Evolutionary conservation across 2,329 filamentous ascomycete species (phyloP).

Genomic region (Aureobasidium sp.): DNA sequence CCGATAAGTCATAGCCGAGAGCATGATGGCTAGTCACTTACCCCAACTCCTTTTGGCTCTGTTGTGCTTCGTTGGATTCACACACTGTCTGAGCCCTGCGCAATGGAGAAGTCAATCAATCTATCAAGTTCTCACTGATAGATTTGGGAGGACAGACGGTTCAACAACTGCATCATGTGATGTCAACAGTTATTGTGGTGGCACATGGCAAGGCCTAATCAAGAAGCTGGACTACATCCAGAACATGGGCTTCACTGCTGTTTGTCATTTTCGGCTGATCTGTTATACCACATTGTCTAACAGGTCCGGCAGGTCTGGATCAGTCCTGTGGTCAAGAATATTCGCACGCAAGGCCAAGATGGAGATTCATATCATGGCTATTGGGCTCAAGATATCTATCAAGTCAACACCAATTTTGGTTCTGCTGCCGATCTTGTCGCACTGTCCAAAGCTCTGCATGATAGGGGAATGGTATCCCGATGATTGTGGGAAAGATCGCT

Average conservation of each 20-base stretch:
- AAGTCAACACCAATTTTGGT: conserved; percentile 33
- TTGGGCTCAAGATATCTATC: conserved; percentile 46
- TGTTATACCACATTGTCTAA: not conserved
- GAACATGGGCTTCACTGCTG: conserved; percentile 53
- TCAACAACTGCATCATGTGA: conserved; percentile 33
- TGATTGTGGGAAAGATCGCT: conserved; percentile 10
- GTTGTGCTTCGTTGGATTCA: conserved; percentile 1
- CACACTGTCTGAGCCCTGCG: conserved; percentile 19
- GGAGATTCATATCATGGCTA: conserved; percentile 49
- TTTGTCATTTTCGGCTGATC: conserved; percentile 34
- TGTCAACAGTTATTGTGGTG: conserved; percentile 49
- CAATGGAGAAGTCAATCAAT: conserved; percentile 36
- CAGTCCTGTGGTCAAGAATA: conserved; percentile 46
- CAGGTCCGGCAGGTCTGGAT: conserved; percentile 37
- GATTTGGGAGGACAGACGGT: conserved; percentile 34
- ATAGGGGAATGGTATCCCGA: conserved; percentile 28
- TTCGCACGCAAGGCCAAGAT: conserved; percentile 31
- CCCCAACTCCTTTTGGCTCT: not conserved
- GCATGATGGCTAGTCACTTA: not conserved
- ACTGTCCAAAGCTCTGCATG: conserved; percentile 31
- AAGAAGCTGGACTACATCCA: conserved; percentile 58
- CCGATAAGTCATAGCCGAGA: not conserved
- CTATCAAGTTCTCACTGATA: conserved; percentile 33
- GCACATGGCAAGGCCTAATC: conserved; percentile 53
- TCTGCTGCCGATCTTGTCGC: conserved; percentile 31